Evolutionary conservation across 306 rosid species (phyloP).

Genomic region (Purshia tridentata): DNA sequence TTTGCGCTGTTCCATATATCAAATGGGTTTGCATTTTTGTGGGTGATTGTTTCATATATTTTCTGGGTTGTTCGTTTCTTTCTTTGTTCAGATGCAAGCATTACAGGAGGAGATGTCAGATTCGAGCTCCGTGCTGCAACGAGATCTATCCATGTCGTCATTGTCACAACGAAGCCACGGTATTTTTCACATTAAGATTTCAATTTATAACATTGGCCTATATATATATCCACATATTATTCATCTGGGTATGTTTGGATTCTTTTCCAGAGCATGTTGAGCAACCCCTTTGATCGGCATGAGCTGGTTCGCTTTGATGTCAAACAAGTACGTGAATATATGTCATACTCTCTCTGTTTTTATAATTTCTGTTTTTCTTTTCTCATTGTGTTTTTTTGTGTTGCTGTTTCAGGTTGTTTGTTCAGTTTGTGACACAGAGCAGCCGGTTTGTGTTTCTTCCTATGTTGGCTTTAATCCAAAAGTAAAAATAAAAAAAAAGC

Average conservation of each 20-base stretch:
- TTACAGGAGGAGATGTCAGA: constrained; percentile 87
- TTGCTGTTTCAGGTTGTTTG: constrained; percentile 76
- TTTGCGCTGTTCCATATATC: neutral
- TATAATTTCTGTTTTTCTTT: neutral
- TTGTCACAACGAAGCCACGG: constrained; percentile 90
- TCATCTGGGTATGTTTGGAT: constrained; percentile 36
- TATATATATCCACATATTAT: neutral
- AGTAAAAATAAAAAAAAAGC: neutral
- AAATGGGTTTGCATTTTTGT: neutral
- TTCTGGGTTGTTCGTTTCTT: neutral
- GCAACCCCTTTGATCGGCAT: constrained; percentile 64
- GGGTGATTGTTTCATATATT: neutral
- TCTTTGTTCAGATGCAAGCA: constrained; percentile 67
- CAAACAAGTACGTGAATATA: constrained; percentile 52
- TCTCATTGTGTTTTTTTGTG: constrained; percentile 4
- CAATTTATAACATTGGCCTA: neutral
- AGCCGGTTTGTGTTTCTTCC: constrained; percentile 57
- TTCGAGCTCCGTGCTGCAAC: constrained; percentile 94
- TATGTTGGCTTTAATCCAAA: neutral
- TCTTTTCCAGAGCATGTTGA: constrained; percentile 55
- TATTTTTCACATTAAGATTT: constrained; percentile 23
- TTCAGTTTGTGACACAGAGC: constrained; percentile 95
- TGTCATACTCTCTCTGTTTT: constrained; percentile 9
- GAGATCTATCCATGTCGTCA: constrained; percentile 92
- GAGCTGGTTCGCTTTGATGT: constrained; percentile 75